phyloP scores from a whole-genome alignment of 202 grass and related monocot genomes.

The Brachypodium distachyon region DNA sequence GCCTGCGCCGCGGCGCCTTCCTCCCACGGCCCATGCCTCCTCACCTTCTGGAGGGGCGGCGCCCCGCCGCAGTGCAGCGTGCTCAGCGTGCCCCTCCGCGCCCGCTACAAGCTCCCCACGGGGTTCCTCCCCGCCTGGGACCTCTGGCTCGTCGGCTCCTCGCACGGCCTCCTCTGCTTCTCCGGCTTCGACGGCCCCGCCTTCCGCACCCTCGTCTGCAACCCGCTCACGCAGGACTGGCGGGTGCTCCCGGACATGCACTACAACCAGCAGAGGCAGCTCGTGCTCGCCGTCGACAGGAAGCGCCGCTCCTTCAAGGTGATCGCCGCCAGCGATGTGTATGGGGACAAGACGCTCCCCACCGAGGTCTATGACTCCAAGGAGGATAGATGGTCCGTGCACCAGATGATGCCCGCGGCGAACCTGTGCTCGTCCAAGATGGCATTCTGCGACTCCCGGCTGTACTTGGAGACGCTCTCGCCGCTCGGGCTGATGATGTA shows the following conservation, averaged over 20 bases:
- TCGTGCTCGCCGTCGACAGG: conserved; percentile 59
- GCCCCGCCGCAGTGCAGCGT: conserved; percentile 50
- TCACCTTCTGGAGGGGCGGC: conserved; percentile 53
- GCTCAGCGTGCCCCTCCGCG: conserved; percentile 68
- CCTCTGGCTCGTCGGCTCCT: conserved; percentile 87
- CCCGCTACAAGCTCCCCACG: conserved; percentile 72
- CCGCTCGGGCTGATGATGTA: conserved; percentile 98
- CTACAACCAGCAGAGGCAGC: conserved; percentile 82
- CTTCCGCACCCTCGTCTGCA: conserved; percentile 78
- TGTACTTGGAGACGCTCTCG: conserved; percentile 92
- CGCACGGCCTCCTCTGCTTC: conserved; percentile 81
- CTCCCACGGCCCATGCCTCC: conserved; percentile 78
- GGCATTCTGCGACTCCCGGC: conserved; percentile 81
- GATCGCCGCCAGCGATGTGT: conserved; percentile 79
- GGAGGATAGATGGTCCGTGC: conserved; percentile 53
- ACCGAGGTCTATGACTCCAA: conserved; percentile 87
- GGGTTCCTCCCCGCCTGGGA: conserved; percentile 82
- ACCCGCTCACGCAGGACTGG: conserved; percentile 76
- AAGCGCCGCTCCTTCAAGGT: conserved; percentile 53
- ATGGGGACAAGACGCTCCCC: conserved; percentile 76
- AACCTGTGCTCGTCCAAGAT: conserved; percentile 94
- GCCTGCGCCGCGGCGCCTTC: conserved; percentile 55
- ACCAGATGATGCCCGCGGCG: conserved; percentile 72
- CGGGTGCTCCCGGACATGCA: conserved; percentile 70
- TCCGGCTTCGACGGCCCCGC: conserved; percentile 59